These are phyloP conservation scores for Ziziphus jujuba DNA, from an alignment of 306 rosid species.

Conservation along the genomic window DNA sequence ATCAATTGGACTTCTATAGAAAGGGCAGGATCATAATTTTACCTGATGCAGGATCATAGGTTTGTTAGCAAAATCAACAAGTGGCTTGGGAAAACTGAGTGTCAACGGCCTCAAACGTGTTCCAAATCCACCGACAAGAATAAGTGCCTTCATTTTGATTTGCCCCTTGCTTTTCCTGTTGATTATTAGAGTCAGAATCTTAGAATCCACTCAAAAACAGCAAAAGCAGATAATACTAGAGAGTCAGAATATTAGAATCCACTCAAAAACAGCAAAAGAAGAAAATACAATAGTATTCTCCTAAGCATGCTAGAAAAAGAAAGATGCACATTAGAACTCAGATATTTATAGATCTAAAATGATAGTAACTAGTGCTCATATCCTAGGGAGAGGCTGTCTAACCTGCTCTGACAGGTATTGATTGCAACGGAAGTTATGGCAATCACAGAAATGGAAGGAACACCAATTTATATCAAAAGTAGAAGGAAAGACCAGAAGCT, in stretches of 20 bases:
- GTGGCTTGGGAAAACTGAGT: slow-evolving; percentile 97
- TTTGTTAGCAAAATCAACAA: slow-evolving; percentile 98
- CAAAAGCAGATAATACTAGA: slow-evolving; percentile 10
- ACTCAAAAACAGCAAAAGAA: slow-evolving; percentile 22
- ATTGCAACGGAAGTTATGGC: slow-evolving; percentile 22
- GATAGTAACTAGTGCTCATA: slow-evolving; percentile 4
- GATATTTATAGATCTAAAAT: slow-evolving; percentile 20
- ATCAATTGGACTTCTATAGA: slow-evolving; percentile 1
- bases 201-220: slow-evolving; percentile 21
- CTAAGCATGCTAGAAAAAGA: slow-evolving; percentile 17
- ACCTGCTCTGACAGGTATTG: slow-evolving; percentile 26
- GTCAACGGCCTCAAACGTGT: slow-evolving; percentile 99
- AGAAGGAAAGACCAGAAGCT: slow-evolving; percentile 11
- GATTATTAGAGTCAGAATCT: slow-evolving; percentile 3
- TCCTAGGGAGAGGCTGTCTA: slow-evolving; percentile 17
- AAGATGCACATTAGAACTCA: slow-evolving; percentile 19
- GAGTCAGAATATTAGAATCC: slow-evolving; percentile 14
- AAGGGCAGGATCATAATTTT: slow-evolving; percentile 14
- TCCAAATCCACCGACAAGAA: slow-evolving; percentile 99
- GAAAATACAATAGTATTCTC: not conserved
- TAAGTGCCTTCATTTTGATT: slow-evolving; percentile 87
- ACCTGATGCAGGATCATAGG: slow-evolving; percentile 99
- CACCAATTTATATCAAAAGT: slow-evolving; percentile 20
- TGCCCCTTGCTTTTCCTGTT: slow-evolving; percentile 48
- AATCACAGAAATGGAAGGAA: slow-evolving; percentile 15